Conservation (phyloP, 2,329 filamentous ascomycete species). For the Apiospora koreana region DNA sequence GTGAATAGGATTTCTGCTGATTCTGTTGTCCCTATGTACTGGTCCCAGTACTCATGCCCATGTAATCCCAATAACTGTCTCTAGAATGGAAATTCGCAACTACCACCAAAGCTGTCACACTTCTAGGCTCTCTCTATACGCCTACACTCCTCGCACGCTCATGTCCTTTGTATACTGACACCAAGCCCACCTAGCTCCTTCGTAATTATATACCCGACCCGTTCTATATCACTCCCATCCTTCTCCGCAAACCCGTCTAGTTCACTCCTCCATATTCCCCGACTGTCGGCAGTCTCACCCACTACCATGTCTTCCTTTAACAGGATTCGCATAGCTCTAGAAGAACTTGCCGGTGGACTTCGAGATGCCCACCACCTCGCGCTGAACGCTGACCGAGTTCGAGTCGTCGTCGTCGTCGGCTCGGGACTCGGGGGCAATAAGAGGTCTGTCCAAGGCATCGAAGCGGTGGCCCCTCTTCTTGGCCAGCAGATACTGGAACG, state of each 20-base stretch:
- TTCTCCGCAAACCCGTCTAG: background rate
- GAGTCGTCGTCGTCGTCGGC: conserved; percentile 25
- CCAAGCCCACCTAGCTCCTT: background rate
- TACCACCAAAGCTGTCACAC: background rate
- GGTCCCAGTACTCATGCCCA: background rate
- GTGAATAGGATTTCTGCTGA: background rate
- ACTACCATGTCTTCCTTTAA: background rate
- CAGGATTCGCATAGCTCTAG: conserved; percentile 30
- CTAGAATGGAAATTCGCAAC: background rate
- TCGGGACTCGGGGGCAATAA: conserved; percentile 16
- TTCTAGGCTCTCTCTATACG: background rate
- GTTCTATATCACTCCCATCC: background rate
- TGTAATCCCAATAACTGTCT: background rate
- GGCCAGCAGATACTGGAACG: conserved; percentile 57
- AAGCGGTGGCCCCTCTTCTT: conserved; percentile 63
- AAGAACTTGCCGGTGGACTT: conserved; percentile 56
- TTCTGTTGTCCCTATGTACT: background rate
- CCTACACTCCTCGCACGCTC: background rate
- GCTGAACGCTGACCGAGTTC: conserved; percentile 27
- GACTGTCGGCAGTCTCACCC: background rate
- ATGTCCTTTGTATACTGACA: background rate
- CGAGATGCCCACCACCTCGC: conserved; percentile 33
- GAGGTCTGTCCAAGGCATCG: conserved; percentile 64
- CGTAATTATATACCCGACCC: background rate
- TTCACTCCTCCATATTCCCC: background rate